Conservation (phyloP, 2,329 filamentous ascomycete genomes). For the Aspergillus sp. region DNA sequence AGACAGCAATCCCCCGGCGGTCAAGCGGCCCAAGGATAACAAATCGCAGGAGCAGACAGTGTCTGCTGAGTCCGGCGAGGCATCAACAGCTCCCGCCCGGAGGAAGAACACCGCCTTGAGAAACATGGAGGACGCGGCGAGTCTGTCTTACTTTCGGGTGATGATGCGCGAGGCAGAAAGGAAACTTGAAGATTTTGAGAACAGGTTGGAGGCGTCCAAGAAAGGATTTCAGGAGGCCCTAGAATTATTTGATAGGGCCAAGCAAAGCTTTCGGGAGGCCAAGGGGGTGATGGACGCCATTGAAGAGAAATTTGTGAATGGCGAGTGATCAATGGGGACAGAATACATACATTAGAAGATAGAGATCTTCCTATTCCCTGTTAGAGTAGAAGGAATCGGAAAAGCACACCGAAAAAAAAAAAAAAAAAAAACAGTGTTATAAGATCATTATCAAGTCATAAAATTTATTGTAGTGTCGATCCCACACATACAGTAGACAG, state of each 20-base stretch:
- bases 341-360: neutral
- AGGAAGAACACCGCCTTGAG: slow-evolving; percentile 6
- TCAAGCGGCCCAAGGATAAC: neutral
- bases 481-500: too few relatives aligned
- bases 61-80: neutral
- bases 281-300: too few relatives aligned
- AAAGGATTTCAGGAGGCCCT: slow-evolving; percentile 19
- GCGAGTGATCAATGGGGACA: neutral
- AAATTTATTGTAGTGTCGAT: too few relatives aligned
- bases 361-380: neutral
- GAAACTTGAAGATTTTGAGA: neutral
- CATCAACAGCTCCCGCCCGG: neutral
- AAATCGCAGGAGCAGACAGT: neutral
- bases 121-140: slow-evolving; percentile 21
- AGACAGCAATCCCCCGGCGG: neutral
- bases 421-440: neutral
- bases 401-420: neutral
- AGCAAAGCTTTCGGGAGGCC: too few relatives aligned
- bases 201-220: neutral
- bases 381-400: neutral
- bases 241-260: too few relatives aligned
- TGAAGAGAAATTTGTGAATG: too few relatives aligned
- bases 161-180: neutral
- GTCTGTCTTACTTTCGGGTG: slow-evolving; percentile 27
- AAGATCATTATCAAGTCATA: too few relatives aligned